A percentile compares a stretch with the other conserved stretches of the same genome.
These are phyloP conservation scores for Entelexis paramagnoliae DNA, from an alignment of 1,139 yeast genomes.

Conservation along the genomic window DNA sequence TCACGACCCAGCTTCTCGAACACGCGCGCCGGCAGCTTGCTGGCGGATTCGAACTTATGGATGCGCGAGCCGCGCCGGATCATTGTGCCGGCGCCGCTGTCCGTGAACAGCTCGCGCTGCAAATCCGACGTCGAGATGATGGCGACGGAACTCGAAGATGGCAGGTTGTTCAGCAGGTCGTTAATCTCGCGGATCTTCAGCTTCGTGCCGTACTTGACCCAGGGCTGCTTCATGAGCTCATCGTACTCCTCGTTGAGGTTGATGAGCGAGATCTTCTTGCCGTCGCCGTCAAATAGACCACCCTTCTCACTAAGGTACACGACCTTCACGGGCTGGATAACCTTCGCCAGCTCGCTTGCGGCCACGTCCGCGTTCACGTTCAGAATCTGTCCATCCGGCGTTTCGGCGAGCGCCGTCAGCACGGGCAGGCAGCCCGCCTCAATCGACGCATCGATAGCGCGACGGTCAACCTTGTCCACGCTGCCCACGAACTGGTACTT, in stretches of 20 bases:
- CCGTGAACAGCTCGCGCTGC: constrained; percentile 95
- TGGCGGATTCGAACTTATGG: constrained; percentile 43
- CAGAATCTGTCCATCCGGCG: constrained; percentile 88
- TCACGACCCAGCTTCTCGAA: constrained; percentile 70
- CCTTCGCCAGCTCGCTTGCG: constrained; percentile 95
- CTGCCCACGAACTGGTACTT: constrained; percentile 91
- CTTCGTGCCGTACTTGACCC: constrained; percentile 99
- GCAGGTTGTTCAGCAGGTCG: constrained; percentile 84
- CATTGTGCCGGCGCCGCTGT: constrained; percentile 97
- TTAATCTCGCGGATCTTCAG: constrained; percentile 92
- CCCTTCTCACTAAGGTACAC: constrained; percentile 96
- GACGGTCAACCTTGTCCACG: constrained; percentile 74
- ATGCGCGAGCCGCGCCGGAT: constrained; percentile 95
- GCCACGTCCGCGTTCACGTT: constrained; percentile 98
- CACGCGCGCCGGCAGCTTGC: constrained; percentile 59
- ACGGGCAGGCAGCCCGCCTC: constrained; percentile 95
- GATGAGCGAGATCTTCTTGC: constrained; percentile 80
- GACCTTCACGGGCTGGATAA: constrained; percentile 89
- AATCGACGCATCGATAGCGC: constrained; percentile 88
- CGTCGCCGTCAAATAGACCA: constrained; percentile 86
- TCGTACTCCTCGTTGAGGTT: constrained; percentile 95
- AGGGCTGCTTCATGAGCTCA: constrained; percentile 75
- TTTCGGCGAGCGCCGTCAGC: constrained; percentile 91
- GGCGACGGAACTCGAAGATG: constrained; percentile 95
- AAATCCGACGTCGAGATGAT: constrained; percentile 89